phyloP scores from a whole-genome alignment of 306 rosid species.

The Hylodesmum podocarpum region DNA sequence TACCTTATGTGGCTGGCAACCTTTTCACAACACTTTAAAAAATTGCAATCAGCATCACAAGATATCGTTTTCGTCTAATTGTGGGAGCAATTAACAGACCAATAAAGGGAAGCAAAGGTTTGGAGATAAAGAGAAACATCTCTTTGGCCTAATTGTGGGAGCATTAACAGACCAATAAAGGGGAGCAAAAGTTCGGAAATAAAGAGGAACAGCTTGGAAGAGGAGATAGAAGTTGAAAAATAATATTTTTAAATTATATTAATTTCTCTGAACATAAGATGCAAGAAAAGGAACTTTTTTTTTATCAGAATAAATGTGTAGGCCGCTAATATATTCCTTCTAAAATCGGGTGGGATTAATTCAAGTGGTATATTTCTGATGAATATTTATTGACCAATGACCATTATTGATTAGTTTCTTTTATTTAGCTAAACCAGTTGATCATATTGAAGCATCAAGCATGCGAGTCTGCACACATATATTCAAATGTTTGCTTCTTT shows the following conservation, averaged over 20 bases:
- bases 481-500: constrained; percentile 22
- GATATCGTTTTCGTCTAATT: background rate
- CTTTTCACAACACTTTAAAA: background rate
- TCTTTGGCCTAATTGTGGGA: background rate
- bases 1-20: background rate
- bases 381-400: background rate
- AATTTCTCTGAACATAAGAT: background rate
- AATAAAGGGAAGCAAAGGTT: background rate
- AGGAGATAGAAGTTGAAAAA: background rate
- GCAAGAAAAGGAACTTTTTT: background rate
- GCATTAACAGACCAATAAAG: background rate
- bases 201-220: background rate
- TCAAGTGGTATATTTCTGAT: background rate
- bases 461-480: background rate
- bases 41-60: background rate
- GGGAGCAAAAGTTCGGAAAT: background rate
- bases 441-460: background rate
- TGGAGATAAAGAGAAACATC: background rate
- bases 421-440: constrained; percentile 11
- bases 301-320: background rate
- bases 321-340: background rate
- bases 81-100: background rate
- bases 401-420: background rate
- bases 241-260: background rate
- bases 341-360: background rate